Base-by-base conservation (phyloP, 768 basidiomycete genomes). In the Lactarius vividus region DNA sequence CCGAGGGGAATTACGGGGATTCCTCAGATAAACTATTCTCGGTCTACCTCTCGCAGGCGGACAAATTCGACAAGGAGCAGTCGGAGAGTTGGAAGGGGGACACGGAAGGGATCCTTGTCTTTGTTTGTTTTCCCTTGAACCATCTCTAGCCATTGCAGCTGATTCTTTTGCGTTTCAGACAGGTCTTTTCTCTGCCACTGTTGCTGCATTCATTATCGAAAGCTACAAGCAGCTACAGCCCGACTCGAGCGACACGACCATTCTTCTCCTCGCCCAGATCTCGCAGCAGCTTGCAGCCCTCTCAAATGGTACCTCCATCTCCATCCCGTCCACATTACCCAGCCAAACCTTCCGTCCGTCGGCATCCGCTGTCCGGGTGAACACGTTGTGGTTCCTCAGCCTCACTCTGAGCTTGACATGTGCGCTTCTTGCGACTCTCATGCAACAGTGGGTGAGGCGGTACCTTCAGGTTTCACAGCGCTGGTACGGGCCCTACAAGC, bases 131-230 rank as follows among this genome's bases (percentile, higher is more conserved):
- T 5, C 46, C 2, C 13, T 39, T 8, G 10, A 33, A n/a, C 46
- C 33, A 20, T 8, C 53, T 31, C 35, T 4, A 16, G n/a, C 42
- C 8, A 4, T 9, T 15, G 8, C 28, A 2, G 13, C 39, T 53
- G 16, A 57, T 23, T 46, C 23, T 9, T 23, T 11, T 29, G 29
- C 15, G n/a, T 57, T 3, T 23, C 15, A 73, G 73, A 73, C 73
- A 1, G 73, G 73, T 63, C 66, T 73, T 2, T 72, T 73, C 61
- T 73, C 73, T 26, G 72, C 72, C 3, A 71, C 71, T 3, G 62
- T 72, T 11, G 73, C 73, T 4, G 71, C 69, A 1, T 71, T 73
- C 59, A 61, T 72, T 42, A 57, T 72, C 55, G 65, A 72, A 29
- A 68, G 70, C 20, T 70, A 69, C 26, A 57, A 73, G 35, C 60